Conservation (phyloP, 495 filamentous ascomycete genomes). For the Penicillium goetzii region DNA sequence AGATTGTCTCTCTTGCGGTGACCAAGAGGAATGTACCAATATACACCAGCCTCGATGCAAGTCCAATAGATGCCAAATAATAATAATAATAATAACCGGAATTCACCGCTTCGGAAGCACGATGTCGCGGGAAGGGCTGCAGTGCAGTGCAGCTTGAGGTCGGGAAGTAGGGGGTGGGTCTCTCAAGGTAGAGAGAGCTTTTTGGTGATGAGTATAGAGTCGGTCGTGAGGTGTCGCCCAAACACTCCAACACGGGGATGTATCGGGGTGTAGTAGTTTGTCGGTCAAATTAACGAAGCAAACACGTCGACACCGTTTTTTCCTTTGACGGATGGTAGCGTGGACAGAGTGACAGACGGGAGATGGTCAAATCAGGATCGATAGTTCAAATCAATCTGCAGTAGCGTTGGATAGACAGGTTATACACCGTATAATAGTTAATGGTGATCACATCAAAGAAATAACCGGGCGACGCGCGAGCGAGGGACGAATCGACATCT, state of each 20-base stretch:
- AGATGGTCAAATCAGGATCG: background rate
- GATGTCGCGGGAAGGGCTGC: slow-evolving; percentile 13
- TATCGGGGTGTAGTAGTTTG: slow-evolving; percentile 8
- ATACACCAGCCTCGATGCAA: slow-evolving; percentile 9
- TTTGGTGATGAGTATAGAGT: background rate
- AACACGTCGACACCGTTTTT: slow-evolving; percentile 32
- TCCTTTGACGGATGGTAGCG: slow-evolving; percentile 8
- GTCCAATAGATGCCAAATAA: background rate
- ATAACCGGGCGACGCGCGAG: background rate
- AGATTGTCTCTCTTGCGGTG: slow-evolving; percentile 19
- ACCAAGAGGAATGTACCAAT: background rate
- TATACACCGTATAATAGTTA: no score
- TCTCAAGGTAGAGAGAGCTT: no score
- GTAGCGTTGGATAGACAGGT: background rate
- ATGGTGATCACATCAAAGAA: background rate
- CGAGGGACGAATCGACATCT: background rate
- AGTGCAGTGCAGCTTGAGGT: background rate
- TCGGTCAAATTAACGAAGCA: slow-evolving; percentile 14
- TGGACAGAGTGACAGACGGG: background rate
- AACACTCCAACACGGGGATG: slow-evolving; percentile 12
- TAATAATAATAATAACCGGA: background rate
- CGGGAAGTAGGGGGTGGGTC: no score
- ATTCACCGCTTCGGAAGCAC: slow-evolving; percentile 21
- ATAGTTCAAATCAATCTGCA: background rate
- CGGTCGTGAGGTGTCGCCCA: background rate